Evolutionary conservation across 768 basidiomycete genomes (phyloP), one percentile per base, ranked within the genome.

Genomic region (Lactifluus subvellereus): DNA sequence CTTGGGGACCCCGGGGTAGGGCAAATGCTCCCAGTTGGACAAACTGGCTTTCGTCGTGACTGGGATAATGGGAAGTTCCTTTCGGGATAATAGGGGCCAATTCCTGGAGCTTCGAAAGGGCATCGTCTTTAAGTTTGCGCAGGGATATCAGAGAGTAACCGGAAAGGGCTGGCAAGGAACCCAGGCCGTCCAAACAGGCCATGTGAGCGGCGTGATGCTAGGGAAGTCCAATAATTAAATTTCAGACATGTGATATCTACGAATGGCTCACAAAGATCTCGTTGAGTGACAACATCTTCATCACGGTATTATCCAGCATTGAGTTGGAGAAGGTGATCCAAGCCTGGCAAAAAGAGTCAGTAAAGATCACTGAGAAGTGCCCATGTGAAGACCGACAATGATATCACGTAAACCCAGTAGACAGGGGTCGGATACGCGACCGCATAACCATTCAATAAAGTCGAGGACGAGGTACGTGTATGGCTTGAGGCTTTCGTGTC

Each of bases 191-290:
- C 20, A 98, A 76, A 70, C 93, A 84, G 1, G 90, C 88, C 91
- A 99, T 90, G 66, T 88, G 85, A 0, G 94, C 95, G 5, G 90
- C 95, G 70, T 99, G 93, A 70, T 91, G 87, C 94, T 97, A 67
- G 22, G 54, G 22, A 47, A 54, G 38, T 9, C 1, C 3, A 4
- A 45, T 43, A 30, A 57, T 67, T n/a, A 71, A 67, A 30, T 57
- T 42, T 37, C 30, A 58, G 54, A n/a, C 33, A 48, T 54, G 27
- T 14, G 16, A 45, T 22, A 38, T 20, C 48, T 30, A 42, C 33
- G n/a, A 30, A 20, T 6, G 5, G 76, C 83, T 80, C 69, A 94
- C 92, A 70, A 92, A 95, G 32, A 91, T 79, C 60, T 84, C 82
- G 64, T 77, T 68, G 0, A 72, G 59, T 20, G 77, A 66, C 64